Evolutionary conservation across 2,329 filamentous ascomycete genomes (phyloP).

Genomic region (Coniochaeta sp.): DNA sequence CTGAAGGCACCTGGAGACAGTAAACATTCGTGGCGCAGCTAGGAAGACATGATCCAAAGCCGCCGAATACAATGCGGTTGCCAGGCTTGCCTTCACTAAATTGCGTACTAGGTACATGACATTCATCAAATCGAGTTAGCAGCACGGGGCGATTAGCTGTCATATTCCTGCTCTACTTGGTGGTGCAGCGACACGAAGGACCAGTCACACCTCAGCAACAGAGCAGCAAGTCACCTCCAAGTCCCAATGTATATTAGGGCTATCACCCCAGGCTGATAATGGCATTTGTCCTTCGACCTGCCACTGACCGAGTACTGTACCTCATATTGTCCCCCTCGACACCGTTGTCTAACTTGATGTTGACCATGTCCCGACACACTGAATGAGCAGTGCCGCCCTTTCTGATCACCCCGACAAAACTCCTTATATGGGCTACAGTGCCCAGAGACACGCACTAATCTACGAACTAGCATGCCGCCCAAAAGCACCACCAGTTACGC

Average conservation of each 20-base stretch:
- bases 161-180: not conserved
- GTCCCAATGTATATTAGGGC: not conserved
- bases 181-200: not conserved
- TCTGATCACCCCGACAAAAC: not conserved
- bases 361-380: not conserved
- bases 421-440: not conserved
- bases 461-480: no score
- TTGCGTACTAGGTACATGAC: not conserved
- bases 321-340: not conserved
- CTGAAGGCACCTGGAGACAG: not conserved
- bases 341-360: not conserved
- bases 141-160: not conserved
- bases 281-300: not conserved
- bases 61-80: not conserved
- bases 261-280: not conserved
- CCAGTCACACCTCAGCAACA: not conserved
- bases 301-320: not conserved
- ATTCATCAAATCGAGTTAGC: not conserved
- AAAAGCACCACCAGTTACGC: not conserved
- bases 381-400: not conserved
- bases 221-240: not conserved
- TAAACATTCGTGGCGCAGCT: no score
- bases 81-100: not conserved
- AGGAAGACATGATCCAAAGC: not conserved
- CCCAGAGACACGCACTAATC: not conserved